Base-by-base conservation (phyloP, 306 rosid genomes). In the Lathyrus oleraceus region DNA sequence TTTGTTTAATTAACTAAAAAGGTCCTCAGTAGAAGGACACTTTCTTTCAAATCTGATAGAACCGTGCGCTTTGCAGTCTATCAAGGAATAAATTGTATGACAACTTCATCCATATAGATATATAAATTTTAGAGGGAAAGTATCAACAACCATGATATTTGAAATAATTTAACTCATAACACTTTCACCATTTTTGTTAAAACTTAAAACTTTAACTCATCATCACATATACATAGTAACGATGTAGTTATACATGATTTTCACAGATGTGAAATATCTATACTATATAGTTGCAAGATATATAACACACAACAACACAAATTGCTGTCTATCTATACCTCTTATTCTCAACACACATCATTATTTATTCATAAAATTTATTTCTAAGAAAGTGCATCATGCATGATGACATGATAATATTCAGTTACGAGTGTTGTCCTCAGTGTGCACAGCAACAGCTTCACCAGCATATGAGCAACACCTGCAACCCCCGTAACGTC, bases 391-490 rank as follows among this genome's bases (percentile, higher is more conserved):
- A 19, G 58, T 51, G 14, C 5, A 51, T 10, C 58, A 19, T 51
- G 21, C 57, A 51, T 17, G 28, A 51, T 51, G 28, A 51, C 8
- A 20, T 47, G 1, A 44, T 40, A 8, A 7, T n/a, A n/a, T n/a
- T 51, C 3, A 51, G n/a, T 51, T 51, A 10, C 8, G 28, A 51
- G 58, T 51, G 14, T 9, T 51, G 13, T 21, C 28, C 12, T 19
- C 2, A 10, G 25, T 10, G 19, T 51, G n/a, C 7, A 51, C 13
- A 11, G 5, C 58, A 51, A 51, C 58, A 20, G 54, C 54, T 48
- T 48, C 54, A 48, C 54, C 54, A 8, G 54, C 54, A 48, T 48
- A 48, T 48, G 54, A 48, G 23, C 54, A 48, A 7, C 54, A 48
- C 23, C 23, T 8, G 5, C 54, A 48, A 48, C 54, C 17, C 12